Conservation (phyloP, 2,329 filamentous ascomycete species). For the Penicillium sp. region DNA sequence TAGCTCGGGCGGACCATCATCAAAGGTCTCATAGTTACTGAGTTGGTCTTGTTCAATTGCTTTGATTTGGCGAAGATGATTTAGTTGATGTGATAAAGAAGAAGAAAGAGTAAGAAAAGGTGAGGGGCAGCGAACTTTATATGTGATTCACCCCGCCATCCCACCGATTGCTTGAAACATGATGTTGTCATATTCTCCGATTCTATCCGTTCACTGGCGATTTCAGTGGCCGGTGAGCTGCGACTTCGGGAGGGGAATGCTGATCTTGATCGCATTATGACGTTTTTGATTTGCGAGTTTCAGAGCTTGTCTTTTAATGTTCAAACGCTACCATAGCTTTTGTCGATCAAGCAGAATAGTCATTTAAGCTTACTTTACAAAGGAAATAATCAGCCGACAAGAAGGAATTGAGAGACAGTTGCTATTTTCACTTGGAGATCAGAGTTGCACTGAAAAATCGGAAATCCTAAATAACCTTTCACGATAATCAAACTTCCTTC, state of each 20-base stretch:
- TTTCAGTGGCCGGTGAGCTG: constrained; percentile 12
- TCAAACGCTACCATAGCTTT: neutral
- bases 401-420: neutral
- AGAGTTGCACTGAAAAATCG: neutral
- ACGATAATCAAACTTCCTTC: neutral
- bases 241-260: constrained; percentile 4
- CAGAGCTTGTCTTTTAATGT: neutral
- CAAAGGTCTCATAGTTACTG: constrained; percentile 20
- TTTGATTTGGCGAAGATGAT: constrained; percentile 1
- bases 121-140: constrained; percentile 28
- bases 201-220: constrained; percentile 14
- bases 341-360: neutral
- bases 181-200: constrained; percentile 17
- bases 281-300: constrained; percentile 8
- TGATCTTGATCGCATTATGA: constrained; percentile 15
- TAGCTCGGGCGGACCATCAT: constrained; percentile 6
- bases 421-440: neutral
- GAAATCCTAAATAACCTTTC: neutral
- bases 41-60: neutral
- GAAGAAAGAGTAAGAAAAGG: constrained; percentile 6
- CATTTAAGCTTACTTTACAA: neutral
- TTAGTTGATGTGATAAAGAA: constrained; percentile 7
- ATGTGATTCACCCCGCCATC: constrained; percentile 38
- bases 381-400: neutral
- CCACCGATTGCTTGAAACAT: neutral